These are phyloP conservation scores for Talaromyces verruculosus DNA, from an alignment of 2,329 filamentous ascomycete genomes.

Conservation along the genomic window DNA sequence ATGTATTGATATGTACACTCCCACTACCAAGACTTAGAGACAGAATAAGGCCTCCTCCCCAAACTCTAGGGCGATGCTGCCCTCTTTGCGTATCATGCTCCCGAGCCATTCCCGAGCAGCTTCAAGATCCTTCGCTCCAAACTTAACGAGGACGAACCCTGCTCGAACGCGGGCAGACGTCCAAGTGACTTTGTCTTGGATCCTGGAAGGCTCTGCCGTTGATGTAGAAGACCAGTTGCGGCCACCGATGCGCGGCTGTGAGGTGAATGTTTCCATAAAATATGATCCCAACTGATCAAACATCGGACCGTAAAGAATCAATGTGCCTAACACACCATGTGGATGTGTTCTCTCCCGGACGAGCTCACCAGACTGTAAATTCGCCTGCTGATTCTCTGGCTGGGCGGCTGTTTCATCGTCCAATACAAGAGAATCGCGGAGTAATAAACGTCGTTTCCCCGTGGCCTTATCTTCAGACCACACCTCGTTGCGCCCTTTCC, in stretches of 20 bases:
- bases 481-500: conserved; percentile 86
- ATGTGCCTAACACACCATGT: conserved; percentile 76
- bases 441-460: conserved; percentile 60
- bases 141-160: conserved; percentile 87
- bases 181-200: conserved; percentile 64
- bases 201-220: conserved; percentile 39
- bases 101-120: conserved; percentile 77
- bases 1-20: not conserved
- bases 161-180: conserved; percentile 72
- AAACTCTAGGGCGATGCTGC: conserved; percentile 68
- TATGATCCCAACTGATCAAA: conserved; percentile 67
- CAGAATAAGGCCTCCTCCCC: conserved; percentile 81
- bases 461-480: conserved; percentile 38
- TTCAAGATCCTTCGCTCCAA: conserved; percentile 79
- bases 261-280: conserved; percentile 75
- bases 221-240: conserved; percentile 63
- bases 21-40: conserved; percentile 39
- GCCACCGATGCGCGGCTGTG: conserved; percentile 76
- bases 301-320: conserved; percentile 74
- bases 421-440: conserved; percentile 83
- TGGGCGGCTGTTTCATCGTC: conserved; percentile 52
- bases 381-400: not conserved
- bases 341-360: conserved; percentile 65
- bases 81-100: conserved; percentile 71
- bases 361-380: conserved; percentile 4